phyloP scores from a whole-genome alignment of 805 yeast genomes.

The Cyberlindnera nakhonratchasimensis region DNA sequence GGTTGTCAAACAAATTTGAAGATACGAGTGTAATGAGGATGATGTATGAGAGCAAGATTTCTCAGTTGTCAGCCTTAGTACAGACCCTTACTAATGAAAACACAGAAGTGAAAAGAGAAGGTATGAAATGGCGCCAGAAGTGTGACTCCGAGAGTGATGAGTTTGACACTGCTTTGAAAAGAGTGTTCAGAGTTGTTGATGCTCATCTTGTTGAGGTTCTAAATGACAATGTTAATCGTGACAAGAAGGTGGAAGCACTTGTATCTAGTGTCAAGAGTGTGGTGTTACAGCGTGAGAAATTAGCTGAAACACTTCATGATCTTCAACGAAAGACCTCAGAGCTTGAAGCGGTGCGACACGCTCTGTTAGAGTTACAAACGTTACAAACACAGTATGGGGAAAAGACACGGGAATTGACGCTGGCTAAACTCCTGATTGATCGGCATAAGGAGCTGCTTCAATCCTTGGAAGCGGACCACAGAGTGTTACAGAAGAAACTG shows the following conservation, averaged over 20 bases:
- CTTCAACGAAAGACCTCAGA: neutral
- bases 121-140: slow-evolving; percentile 2
- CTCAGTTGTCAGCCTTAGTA: slow-evolving; percentile 1
- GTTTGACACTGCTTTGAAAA: slow-evolving; percentile 4
- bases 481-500: neutral
- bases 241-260: neutral
- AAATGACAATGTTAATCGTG: neutral
- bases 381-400: neutral
- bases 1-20: slow-evolving; percentile 1
- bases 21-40: slow-evolving; percentile 3
- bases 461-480: slow-evolving; percentile 13
- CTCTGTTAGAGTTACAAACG: neutral
- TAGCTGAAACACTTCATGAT: neutral
- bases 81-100: slow-evolving; percentile 2
- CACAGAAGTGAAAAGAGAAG: neutral
- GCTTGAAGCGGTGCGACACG: neutral
- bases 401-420: neutral
- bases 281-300: neutral
- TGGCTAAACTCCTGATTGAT: neutral
- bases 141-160: neutral
- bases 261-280: neutral
- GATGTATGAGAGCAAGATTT: slow-evolving; percentile 2
- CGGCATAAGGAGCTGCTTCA: slow-evolving; percentile 9
- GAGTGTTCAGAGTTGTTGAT: neutral
- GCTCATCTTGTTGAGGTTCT: too few species aligned